A percentile compares a stretch with the other conserved stretches of the same genome.
Conservation (phyloP, 2,329 filamentous ascomycete species). For the Colletotrichum truncatum region DNA sequence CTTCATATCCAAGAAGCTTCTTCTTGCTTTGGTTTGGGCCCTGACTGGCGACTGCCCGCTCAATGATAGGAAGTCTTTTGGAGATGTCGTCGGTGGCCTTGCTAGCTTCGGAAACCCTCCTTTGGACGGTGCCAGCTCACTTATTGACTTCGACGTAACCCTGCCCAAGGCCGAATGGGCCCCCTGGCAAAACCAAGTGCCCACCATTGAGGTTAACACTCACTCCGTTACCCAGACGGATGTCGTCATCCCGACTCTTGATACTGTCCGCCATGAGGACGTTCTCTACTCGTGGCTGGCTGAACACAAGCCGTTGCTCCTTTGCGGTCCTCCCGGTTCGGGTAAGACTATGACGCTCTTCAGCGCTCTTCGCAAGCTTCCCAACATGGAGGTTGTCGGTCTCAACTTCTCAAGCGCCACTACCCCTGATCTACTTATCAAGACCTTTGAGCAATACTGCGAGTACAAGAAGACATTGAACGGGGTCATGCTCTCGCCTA, state of each 20-base stretch:
- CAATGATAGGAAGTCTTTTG: conserved; percentile 86
- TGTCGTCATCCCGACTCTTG: conserved; percentile 96
- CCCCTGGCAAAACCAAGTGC: conserved; percentile 94
- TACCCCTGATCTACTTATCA: conserved; percentile 95
- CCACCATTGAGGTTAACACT: conserved; percentile 94
- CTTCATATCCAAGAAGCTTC: conserved; percentile 91
- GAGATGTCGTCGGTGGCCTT: conserved; percentile 82
- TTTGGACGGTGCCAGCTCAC: conserved; percentile 79
- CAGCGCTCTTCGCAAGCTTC: conserved; percentile 93
- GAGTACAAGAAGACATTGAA: conserved; percentile 99
- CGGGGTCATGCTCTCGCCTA: conserved; percentile 93
- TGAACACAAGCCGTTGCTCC: conserved; percentile 94
- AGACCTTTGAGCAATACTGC: conserved; percentile 99
- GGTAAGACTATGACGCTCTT: conserved; percentile 99
- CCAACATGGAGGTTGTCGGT: conserved; percentile 98
- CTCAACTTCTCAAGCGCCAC: conserved; percentile 99
- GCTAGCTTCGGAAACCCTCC: conserved; percentile 88
- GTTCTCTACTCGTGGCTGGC: conserved; percentile 99
- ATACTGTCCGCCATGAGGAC: conserved; percentile 97
- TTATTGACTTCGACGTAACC: conserved; percentile 95
- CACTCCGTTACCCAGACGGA: conserved; percentile 98
- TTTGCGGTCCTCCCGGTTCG: conserved; percentile 97
- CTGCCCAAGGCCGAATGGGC: conserved; percentile 90
- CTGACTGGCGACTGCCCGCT: conserved; percentile 95
- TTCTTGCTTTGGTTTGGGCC: conserved; percentile 94